These are phyloP conservation scores for Tubosaeta brunneosetosa DNA, from an alignment of 768 basidiomycete genomes.

Conservation along the genomic window DNA sequence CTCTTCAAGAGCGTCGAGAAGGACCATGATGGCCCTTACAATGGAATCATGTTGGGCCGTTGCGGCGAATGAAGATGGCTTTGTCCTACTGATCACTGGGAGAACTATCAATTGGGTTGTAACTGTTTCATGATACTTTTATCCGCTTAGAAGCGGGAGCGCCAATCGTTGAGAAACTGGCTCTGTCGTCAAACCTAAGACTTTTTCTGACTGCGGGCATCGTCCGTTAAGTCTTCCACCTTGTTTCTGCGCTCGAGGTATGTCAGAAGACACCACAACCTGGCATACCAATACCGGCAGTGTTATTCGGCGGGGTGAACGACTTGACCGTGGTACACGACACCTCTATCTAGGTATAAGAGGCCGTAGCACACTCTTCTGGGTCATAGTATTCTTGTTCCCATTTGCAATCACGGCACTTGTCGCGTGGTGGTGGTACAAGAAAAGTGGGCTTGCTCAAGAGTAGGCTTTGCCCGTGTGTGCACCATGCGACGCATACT, in stretches of 20 bases:
- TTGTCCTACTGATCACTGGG: too few relatives aligned
- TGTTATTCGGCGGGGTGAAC: conserved; percentile 38
- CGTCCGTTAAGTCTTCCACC: too few relatives aligned
- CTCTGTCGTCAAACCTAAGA: too few relatives aligned
- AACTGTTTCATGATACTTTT: too few relatives aligned
- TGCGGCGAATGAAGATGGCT: neutral
- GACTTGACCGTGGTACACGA: conserved; percentile 67
- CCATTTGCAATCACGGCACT: conserved; percentile 76
- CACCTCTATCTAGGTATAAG: conserved; percentile 83
- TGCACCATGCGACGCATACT: neutral
- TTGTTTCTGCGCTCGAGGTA: too few relatives aligned
- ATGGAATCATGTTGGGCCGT: neutral
- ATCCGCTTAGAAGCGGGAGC: too few relatives aligned
- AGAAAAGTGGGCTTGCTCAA: conserved; percentile 62
- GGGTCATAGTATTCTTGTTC: conserved; percentile 70
- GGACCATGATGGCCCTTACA: conserved; percentile 44
- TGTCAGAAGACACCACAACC: too few relatives aligned
- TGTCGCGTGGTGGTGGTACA: conserved; percentile 79
- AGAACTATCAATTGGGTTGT: too few relatives aligned
- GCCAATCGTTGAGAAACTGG: too few relatives aligned
- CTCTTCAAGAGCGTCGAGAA: conserved; percentile 36
- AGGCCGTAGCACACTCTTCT: conserved; percentile 75
- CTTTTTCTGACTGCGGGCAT: too few relatives aligned
- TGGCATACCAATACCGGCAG: too few relatives aligned
- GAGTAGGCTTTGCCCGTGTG: conserved; percentile 49